Evolutionary conservation across 495 filamentous ascomycete genomes (phyloP), one percentile per base, ranked within the genome.

Genomic region (Penicillium cosmopolitanum): DNA sequence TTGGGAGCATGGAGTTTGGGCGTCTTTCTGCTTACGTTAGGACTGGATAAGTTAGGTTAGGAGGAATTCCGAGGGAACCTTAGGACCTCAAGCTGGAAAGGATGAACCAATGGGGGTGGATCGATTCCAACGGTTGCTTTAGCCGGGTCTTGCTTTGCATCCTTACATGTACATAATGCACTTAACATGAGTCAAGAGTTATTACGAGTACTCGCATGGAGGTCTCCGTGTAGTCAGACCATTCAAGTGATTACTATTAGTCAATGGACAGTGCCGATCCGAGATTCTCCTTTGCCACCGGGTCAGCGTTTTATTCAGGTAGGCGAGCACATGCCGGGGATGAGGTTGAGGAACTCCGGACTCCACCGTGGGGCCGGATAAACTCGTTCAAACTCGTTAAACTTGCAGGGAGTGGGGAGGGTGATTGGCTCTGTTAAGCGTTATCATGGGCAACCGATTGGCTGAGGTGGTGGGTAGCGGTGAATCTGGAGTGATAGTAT

Each of bases 391-490:
- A 48, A 48, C 46, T 48, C 46, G 46, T 48, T 48, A 48, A 48
- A 23, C 55, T 19, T 57, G 55, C 43, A 56, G 33, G 34, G 15
- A n/a, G 28, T 9, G 33, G n/a, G 7, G 21, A 23, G 15, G 9
- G 40, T 64, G 55, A 67, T 67, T 67, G 65, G 65, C 13, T 34
- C 18, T n/a, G 9, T 19, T 9, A 19, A 28, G 4, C 46, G 65
- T 67, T 67, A 67, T 67, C 65, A 61, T 25, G 13, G 35, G 9
- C 0, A 13, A 9, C 15, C 64, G 65, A 67, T 67, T 67, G 65
- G 65, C 3, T 51, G 25, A 28, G 5, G 5, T 1, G 42, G 36
- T 38, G 36, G 15, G 8, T 31, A 31, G 28, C 28, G 28, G 28
- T 31, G 28, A 7, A 31, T 31, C 28, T 31, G 28, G 28, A 31